A percentile compares a stretch with the other conserved stretches of the same genome.
These are phyloP conservation scores for Trichoderma brevicompactum DNA, from an alignment of 2,329 filamentous ascomycete genomes.

Conservation along the genomic window DNA sequence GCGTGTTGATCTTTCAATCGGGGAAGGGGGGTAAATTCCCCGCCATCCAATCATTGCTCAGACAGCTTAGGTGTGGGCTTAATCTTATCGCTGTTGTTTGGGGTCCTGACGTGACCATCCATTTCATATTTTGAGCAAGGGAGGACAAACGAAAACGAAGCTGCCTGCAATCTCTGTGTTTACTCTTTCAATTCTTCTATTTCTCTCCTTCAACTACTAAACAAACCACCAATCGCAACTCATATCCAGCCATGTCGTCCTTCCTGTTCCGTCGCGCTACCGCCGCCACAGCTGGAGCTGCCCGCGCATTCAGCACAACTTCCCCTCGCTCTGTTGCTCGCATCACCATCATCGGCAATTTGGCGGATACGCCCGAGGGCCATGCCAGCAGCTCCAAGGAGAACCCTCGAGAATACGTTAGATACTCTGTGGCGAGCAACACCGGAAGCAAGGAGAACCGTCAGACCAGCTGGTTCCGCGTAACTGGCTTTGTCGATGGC, in stretches of 20 bases:
- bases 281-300: constrained; percentile 51
- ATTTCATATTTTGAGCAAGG: not conserved
- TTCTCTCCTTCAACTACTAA: not conserved
- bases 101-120: constrained; percentile 5
- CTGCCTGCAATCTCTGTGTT: not conserved
- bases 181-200: not conserved
- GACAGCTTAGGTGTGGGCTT: constrained; percentile 18
- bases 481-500: constrained; percentile 76
- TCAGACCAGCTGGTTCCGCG: constrained; percentile 82
- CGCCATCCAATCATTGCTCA: constrained; percentile 17
- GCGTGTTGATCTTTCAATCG: constrained; percentile 3
- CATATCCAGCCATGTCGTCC: constrained; percentile 46
- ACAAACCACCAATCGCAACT: not conserved
- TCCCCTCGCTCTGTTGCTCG: constrained; percentile 69
- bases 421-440: constrained; percentile 75
- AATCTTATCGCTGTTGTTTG: constrained; percentile 11
- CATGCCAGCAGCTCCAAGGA: constrained; percentile 67
- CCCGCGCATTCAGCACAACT: constrained; percentile 78
- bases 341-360: constrained; percentile 85
- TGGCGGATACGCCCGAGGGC: constrained; percentile 79
- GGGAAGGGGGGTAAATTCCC: not conserved
- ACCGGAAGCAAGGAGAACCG: constrained; percentile 69
- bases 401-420: constrained; percentile 65
- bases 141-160: constrained; percentile 14
- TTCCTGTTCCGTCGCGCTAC: constrained; percentile 59